Conservation (phyloP, 2,329 filamentous ascomycete genomes). For the Venturiaceae sp. region DNA sequence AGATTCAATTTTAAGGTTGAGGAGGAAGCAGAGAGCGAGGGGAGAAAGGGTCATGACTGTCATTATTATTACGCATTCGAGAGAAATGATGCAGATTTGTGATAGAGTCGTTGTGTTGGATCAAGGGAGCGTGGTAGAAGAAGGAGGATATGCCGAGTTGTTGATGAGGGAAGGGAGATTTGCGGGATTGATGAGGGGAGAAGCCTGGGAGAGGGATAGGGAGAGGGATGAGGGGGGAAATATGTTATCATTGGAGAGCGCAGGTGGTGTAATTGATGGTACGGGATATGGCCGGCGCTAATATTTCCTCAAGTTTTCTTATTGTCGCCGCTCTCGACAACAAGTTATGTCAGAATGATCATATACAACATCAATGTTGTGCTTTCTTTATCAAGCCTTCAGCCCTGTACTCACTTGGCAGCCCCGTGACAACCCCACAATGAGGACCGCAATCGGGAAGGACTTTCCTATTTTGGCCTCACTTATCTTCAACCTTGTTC, state of each 20-base stretch:
- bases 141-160: constrained; percentile 57
- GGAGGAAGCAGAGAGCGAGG: constrained; percentile 8
- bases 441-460: not conserved
- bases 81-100: constrained; percentile 78
- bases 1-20: constrained; percentile 44
- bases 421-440: not conserved
- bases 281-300: too few species aligned
- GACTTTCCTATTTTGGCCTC: not conserved
- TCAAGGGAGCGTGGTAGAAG: constrained; percentile 56
- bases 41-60: constrained; percentile 48
- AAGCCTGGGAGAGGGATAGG: not conserved
- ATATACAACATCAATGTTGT: too few species aligned
- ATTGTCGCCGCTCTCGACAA: too few species aligned
- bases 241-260: not conserved
- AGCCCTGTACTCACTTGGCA: too few species aligned
- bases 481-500: not conserved
- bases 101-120: constrained; percentile 64
- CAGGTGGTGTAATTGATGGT: constrained; percentile 1
- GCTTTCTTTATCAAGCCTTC: too few species aligned
- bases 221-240: not conserved
- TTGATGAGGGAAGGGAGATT: constrained; percentile 23
- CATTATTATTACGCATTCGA: constrained; percentile 71
- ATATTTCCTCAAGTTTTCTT: too few species aligned
- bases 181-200: constrained; percentile 11
- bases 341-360: too few species aligned